Base-by-base conservation (phyloP, 2,329 filamentous ascomycete genomes). In the Elsinoe fawcettii region DNA sequence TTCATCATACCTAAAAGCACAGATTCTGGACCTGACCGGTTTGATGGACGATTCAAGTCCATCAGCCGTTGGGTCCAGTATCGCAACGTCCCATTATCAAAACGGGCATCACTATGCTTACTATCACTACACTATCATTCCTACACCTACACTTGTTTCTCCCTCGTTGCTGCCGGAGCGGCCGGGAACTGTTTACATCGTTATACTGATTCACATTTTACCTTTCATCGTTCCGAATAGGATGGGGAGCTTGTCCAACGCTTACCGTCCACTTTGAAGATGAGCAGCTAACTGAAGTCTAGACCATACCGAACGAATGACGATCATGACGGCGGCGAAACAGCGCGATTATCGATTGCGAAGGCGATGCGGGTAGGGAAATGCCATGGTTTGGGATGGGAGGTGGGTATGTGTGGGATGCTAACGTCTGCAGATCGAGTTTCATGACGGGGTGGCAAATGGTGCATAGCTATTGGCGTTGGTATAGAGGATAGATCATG, bases 101-200 rank as follows among this genome's bases (percentile, higher is more conserved):
- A 53, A 53, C 49, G 41, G 16, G 16, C 32, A 22, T 53, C 49
- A 25, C 49, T 20, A 53, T 39, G 22, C 20, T 18, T 12, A 53
- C 49, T 53, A 53, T 53, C 49, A 37, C 32, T 53, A 37, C 39
- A 44, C 39, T 20, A 44, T 44, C 22, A 20, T 44, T 11, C 34
- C 34, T 30, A 30, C 27, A 37, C 34, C 34, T 5, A 16, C 44
- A 27, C 44, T 32, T 49, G 44, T 49, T 49, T 49, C 25, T 12
- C 20, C 16, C 44, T 23, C 23, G 25, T 23, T 22, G n/a, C 12
- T 14, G 5, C 32, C 12, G 20, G 14, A 12, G 34, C 30, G 49
- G 27, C 39, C 49, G 30, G 32, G 16, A 39, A 53, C 30, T 37
- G 49, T 53, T 51, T n/a, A 7, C n/a, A 32, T 36, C 27, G 46